Base-by-base conservation (phyloP, 192 early-diverging fungal species). In the Backusella psychrophila region DNA sequence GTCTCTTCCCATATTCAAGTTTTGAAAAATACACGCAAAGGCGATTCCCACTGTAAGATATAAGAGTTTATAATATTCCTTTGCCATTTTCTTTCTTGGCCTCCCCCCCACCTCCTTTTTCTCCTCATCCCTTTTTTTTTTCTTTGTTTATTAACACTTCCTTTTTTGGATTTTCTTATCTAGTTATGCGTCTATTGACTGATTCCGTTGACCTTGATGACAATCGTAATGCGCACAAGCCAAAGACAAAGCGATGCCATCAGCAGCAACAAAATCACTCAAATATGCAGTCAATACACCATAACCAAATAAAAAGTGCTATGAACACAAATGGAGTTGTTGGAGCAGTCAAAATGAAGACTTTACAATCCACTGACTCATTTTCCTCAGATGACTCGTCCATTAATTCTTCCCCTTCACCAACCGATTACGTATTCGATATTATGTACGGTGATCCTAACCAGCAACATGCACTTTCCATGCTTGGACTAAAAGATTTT, bases 1-100 rank as follows among this genome's bases (percentile, higher is more conserved):
- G 91, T 94, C 6, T 93, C 91, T 1, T 93, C 91, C 21, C 93
- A 94, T 74, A 92, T 94, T 36, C 93, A 94, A 76, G 93, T 94
- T 8, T 85, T 92, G 80, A 91, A 89, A 69, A 90, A 94, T 74
- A 91, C 91, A 56, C 89, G 89, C 71, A 90, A 90, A 77, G 81
- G 82, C 52, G 86, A 89, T 41, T 75, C 81, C 9, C 78, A 83
- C 2, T 88, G 87, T 88, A 86, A 81, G 82, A 42, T n/a, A 12
- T 21, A 36, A 21, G 4, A 39, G 21, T 41, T 41, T 26, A 63
- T 29, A 59, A 59, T 59, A 63, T 12, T 23, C 56, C 11, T 59
- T 26, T 59, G 12, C 11, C 26, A 31, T 33, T 8, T 14, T 21
- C 38, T 23, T 69, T 41, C 65, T 71, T 63, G 74, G 11, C 23